These are phyloP conservation scores for Leccinum variabile DNA, from an alignment of 1,284 basidiomycete species.

Conservation along the genomic window DNA sequence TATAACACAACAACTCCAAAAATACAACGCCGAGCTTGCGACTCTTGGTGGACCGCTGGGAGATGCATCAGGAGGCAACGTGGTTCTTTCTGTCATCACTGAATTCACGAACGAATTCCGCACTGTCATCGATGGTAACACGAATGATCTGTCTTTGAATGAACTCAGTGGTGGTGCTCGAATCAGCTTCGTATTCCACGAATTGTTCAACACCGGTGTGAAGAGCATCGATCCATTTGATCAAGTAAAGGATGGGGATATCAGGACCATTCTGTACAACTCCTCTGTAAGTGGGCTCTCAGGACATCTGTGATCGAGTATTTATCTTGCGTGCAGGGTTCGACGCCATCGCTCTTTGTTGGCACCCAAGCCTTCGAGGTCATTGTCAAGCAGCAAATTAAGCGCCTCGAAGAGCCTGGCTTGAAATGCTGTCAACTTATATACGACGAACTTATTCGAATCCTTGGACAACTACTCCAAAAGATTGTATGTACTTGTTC, in stretches of 20 bases:
- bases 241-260: constrained; percentile 97
- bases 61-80: constrained; percentile 82
- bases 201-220: constrained; percentile 95
- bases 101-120: constrained; percentile 98
- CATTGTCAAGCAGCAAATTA: constrained; percentile 98
- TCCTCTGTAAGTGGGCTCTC: constrained; percentile 68
- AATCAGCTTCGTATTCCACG: constrained; percentile 98
- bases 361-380: constrained; percentile 96
- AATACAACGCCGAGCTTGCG: constrained; percentile 82
- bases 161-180: constrained; percentile 96
- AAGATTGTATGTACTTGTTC: constrained; percentile 73
- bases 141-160: constrained; percentile 91
- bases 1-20: constrained; percentile 84
- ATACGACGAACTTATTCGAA: constrained; percentile 96
- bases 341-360: constrained; percentile 94
- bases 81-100: constrained; percentile 94
- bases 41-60: constrained; percentile 87
- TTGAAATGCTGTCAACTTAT: constrained; percentile 93
- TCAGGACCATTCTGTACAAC: constrained; percentile 94
- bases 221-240: constrained; percentile 97
- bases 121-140: constrained; percentile 95
- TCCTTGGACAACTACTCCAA: constrained; percentile 83
- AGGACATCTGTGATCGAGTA: not conserved
- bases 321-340: constrained; percentile 59
- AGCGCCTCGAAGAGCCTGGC: constrained; percentile 90